phyloP scores from a whole-genome alignment of 1,139 yeast species.

The Blastobotrys illinoisensis region DNA sequence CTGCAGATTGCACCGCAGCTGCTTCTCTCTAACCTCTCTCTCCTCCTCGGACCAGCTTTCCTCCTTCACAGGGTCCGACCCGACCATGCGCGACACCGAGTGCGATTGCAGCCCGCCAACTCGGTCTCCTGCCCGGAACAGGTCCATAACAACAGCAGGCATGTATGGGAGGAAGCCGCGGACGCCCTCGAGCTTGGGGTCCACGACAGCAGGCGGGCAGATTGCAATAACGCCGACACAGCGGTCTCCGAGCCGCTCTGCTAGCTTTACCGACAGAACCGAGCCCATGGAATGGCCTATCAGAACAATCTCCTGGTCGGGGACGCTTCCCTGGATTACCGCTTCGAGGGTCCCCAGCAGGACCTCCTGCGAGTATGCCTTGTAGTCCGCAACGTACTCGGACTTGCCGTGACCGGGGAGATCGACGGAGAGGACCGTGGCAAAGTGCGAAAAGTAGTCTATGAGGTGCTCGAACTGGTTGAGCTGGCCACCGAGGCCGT shows the following conservation, averaged over 20 bases:
- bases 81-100: constrained; percentile 52
- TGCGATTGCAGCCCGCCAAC: constrained; percentile 54
- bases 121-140: constrained; percentile 56
- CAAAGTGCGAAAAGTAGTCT: constrained; percentile 60
- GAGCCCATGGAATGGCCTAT: constrained; percentile 79
- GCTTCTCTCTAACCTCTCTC: constrained; percentile 46
- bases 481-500: constrained; percentile 76
- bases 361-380: constrained; percentile 44
- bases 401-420: constrained; percentile 70
- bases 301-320: constrained; percentile 45
- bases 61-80: constrained; percentile 24
- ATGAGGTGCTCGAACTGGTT: constrained; percentile 65
- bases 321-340: constrained; percentile 18
- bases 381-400: constrained; percentile 26
- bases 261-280: constrained; percentile 47
- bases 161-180: constrained; percentile 31
- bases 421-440: constrained; percentile 59
- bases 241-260: constrained; percentile 34
- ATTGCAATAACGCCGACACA: constrained; percentile 37
- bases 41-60: constrained; percentile 5
- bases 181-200: constrained; percentile 24
- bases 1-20: constrained; percentile 68
- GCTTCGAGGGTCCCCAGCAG: constrained; percentile 42
- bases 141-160: constrained; percentile 48
- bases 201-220: constrained; percentile 51